Evolutionary conservation across 78 protist genomes (phyloP), one percentile per base, ranked within the genome.

Genomic region (Tieghemostelium lacteum): DNA sequence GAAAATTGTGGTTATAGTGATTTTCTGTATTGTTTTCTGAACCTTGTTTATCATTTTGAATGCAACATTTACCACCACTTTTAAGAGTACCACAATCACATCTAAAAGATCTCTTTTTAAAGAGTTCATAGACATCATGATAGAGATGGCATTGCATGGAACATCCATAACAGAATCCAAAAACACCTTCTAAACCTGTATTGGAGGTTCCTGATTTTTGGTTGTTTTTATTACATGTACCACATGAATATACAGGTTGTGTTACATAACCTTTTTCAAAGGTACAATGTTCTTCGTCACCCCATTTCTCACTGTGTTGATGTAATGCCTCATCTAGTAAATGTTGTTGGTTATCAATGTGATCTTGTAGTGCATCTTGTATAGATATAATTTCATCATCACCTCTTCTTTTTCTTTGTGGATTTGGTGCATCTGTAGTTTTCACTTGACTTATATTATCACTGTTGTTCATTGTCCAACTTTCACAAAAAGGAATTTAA

Each of bases 41-140:
- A 5, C 17, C 29, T n/a, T 4, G 20, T 66, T 87, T 76, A 39
- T 74, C 55, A 42, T 40, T 66, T 39, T 39, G 24, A 66, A 66
- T 55, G 7, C 29, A 19, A 20, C 22, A 20, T 55, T 55, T 71
- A 58, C 29, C 19, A 26, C 54, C 6, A 22, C 28, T 12, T 52
- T 26, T 31, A 5, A n/a, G 33, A 42, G 93, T 87, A 26, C 93
- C 93, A 75, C 93, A 87, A 74, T 87, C 93, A 87, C 93, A 87
- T 67, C 76, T 75, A 72, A 87, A 87, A 40, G 52, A 14, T 49
- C 76, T 55, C 62, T 87, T 87, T 40, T 87, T 73, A 45, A 87
- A 87, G 19, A 87, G 33, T 36, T 87, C 93, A 65, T 72, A 72
- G 24, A 87, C 60, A 26, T 87, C 77, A 70, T 87, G 93, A 58